Evolutionary conservation across 306 rosid species (phyloP).

Genomic region (Trichosanthes cucumerina): DNA sequence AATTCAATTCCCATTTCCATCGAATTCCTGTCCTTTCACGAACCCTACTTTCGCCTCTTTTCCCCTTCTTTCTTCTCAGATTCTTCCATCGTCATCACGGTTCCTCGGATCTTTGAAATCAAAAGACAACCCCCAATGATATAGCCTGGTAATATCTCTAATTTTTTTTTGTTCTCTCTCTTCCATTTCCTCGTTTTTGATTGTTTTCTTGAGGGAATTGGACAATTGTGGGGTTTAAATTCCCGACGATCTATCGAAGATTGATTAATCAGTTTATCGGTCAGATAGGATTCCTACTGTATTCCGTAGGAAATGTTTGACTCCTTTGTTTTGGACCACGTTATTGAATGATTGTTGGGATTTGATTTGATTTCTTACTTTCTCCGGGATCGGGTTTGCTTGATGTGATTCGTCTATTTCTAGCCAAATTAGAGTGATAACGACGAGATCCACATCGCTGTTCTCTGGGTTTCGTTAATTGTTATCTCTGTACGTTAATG

Average conservation of each 20-base stretch:
- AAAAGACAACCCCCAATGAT: background rate
- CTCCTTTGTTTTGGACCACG: background rate
- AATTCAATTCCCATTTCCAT: background rate
- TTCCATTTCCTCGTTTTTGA: background rate
- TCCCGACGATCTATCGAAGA: background rate
- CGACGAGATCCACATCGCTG: background rate
- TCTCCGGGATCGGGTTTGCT: background rate
- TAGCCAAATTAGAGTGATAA: background rate
- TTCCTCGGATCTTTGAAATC: conserved; percentile 7
- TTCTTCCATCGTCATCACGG: conserved; percentile 8
- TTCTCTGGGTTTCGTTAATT: background rate
- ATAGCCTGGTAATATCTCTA: conserved; percentile 5
- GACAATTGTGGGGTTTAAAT: background rate
- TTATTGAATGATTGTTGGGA: background rate
- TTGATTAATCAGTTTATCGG: background rate
- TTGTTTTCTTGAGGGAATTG: background rate
- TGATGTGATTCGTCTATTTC: background rate
- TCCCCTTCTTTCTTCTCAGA: background rate
- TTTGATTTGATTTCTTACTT: background rate
- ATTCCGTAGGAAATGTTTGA: background rate
- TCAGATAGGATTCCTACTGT: background rate
- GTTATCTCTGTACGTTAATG: background rate
- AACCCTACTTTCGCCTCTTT: conserved; percentile 2
- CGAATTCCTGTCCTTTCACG: background rate
- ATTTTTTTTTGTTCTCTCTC: background rate